Evolutionary conservation across 805 yeast species (phyloP), one percentile per base, ranked within the genome.

Genomic region (Ogataea paradorogensis): DNA sequence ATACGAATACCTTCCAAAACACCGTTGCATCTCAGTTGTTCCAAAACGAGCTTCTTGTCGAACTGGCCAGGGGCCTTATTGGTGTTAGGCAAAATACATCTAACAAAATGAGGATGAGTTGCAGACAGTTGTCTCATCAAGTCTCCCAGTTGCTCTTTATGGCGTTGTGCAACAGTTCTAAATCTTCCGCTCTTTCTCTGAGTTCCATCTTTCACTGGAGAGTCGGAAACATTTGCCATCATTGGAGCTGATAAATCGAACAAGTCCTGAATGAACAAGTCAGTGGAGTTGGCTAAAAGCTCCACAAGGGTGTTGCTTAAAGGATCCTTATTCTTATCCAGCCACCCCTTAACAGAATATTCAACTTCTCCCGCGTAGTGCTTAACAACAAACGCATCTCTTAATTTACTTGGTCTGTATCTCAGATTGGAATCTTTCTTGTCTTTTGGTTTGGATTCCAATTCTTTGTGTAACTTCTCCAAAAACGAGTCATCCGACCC

Each of bases 311-410:
- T 77, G 35, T 87, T 95, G 52, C 82, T 86, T 27, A 93, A 70
- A 0, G 98, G 99, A 58, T 93, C 99, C 50, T 85, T 86, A 59
- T 93, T 93, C 64, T 93, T 93, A 47, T 87, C 87, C 18, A 93
- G 66, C 99, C 99, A 93, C 23, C 90, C 91, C 14, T 84, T 90
- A 15, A 88, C 83, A 24, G 85, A 77, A 61, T 93, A 93, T 54
- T 90, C 96, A n/a, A 93, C 99, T 42, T 80, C 81, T 8, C 96
- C 97, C 16, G 99, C 99, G 64, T 93, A 93, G 64, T 93, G 99
- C 43, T 84, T 81, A 15, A 93, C 70, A 5, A 86, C 70, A 55
- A 93, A 93, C 3, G 95, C 95, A 50, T 76, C 78, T 43, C 82
- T 73, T 31, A 81, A 71, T 50, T 84, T 82, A 40, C 89, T 84